Evolutionary conservation across 2,329 filamentous ascomycete species (phyloP).

Genomic region (Ceratocystis cacaofunesta): DNA sequence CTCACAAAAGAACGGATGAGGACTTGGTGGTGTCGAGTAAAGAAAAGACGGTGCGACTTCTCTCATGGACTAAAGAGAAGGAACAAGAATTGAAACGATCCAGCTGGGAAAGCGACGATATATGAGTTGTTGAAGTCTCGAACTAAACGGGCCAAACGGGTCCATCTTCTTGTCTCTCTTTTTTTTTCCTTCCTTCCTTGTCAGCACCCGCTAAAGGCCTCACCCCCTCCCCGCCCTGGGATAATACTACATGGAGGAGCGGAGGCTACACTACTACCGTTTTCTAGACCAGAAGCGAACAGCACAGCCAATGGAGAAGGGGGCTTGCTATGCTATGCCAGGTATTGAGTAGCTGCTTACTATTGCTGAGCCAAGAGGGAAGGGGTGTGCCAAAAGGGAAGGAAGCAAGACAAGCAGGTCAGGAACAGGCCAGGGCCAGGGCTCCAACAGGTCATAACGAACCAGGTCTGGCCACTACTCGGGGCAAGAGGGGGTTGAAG

Average conservation of each 20-base stretch:
- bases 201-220: background rate
- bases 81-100: background rate
- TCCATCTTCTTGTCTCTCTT: background rate
- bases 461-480: background rate
- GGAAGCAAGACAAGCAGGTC: too few relatives aligned
- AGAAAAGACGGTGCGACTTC: background rate
- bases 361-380: too few relatives aligned
- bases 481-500: background rate
- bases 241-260: background rate
- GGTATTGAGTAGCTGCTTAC: too few relatives aligned
- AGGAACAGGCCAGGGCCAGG: background rate
- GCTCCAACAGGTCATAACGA: background rate
- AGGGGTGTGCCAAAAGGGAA: too few relatives aligned
- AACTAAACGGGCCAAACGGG: background rate
- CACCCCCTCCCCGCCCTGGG: background rate
- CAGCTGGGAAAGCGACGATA: constrained; percentile 5
- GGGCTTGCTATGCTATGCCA: too few relatives aligned
- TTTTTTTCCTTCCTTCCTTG: background rate
- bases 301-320: too few relatives aligned
- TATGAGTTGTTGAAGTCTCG: constrained; percentile 5
- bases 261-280: background rate
- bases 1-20: background rate
- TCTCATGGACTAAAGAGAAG: background rate
- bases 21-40: constrained; percentile 3
- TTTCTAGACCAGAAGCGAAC: too few relatives aligned